phyloP scores from a whole-genome alignment of 805 yeast species.

The Hanseniaspora guilliermondii region DNA sequence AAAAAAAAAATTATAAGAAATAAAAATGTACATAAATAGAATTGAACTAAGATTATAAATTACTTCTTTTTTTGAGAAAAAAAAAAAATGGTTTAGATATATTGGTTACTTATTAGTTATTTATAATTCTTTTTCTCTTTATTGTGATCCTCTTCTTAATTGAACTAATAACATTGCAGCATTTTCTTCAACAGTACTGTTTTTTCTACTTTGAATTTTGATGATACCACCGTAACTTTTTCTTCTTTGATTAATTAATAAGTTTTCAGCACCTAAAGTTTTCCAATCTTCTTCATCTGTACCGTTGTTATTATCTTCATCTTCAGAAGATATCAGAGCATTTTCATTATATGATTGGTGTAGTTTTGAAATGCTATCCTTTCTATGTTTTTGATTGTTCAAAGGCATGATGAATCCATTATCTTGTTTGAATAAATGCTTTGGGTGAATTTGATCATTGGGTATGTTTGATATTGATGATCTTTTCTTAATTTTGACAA shows the following conservation, averaged over 20 bases:
- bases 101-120: background rate
- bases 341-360: background rate
- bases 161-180: slow-evolving; percentile 26
- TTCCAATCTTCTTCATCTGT: slow-evolving; percentile 99
- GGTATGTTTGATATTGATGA: slow-evolving; percentile 19
- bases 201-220: slow-evolving; percentile 1
- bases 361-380: background rate
- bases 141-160: slow-evolving; percentile 20
- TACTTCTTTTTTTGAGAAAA: too few species aligned
- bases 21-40: too few species aligned
- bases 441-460: background rate
- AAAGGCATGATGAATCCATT: slow-evolving; percentile 6
- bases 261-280: slow-evolving; percentile 64
- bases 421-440: background rate
- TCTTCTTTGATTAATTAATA: slow-evolving; percentile 28
- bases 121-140: background rate
- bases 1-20: too few species aligned
- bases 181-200: slow-evolving; percentile 18
- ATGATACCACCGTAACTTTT: slow-evolving; percentile 15
- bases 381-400: slow-evolving; percentile 3
- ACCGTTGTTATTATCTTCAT: slow-evolving; percentile 35
- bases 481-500: slow-evolving; percentile 21
- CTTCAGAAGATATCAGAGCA: slow-evolving; percentile 6
- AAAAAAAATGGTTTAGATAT: background rate
- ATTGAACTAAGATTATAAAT: too few species aligned